Conservation (phyloP, 306 rosid genomes). For the Gleditsia sinensis region DNA sequence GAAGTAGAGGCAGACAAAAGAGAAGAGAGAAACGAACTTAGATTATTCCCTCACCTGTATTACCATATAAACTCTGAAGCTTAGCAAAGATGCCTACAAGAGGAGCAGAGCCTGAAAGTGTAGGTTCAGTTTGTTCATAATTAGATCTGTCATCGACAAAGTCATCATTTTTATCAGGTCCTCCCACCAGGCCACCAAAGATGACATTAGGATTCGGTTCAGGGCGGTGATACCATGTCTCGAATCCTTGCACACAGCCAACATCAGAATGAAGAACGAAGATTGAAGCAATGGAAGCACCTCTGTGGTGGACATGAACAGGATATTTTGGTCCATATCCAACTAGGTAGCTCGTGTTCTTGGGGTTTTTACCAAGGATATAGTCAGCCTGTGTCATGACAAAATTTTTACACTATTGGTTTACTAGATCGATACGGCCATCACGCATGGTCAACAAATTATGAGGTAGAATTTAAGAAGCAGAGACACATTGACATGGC, state of each 20-base stretch:
- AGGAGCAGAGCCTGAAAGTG: slow-evolving; percentile 70
- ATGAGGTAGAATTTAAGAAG: too few species aligned
- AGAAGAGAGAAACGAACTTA: background rate
- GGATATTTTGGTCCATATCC: slow-evolving; percentile 81
- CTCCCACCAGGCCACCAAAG: slow-evolving; percentile 80
- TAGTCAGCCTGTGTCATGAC: slow-evolving; percentile 57
- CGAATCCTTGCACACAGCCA: slow-evolving; percentile 79
- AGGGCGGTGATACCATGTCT: slow-evolving; percentile 58
- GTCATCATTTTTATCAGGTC: slow-evolving; percentile 64
- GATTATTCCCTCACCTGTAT: slow-evolving; percentile 37
- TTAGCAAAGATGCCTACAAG: slow-evolving; percentile 77
- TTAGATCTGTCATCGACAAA: slow-evolving; percentile 69
- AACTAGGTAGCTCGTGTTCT: slow-evolving; percentile 68
- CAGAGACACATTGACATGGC: too few species aligned
- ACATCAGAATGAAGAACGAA: slow-evolving; percentile 40
- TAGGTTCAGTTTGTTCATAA: slow-evolving; percentile 86
- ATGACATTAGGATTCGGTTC: slow-evolving; percentile 65
- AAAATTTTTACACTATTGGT: too few species aligned
- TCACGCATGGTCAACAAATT: too few species aligned
- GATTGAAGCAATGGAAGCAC: slow-evolving; percentile 66
- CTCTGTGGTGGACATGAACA: slow-evolving; percentile 75
- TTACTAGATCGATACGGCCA: too few species aligned
- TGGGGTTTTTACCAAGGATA: slow-evolving; percentile 79
- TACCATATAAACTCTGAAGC: slow-evolving; percentile 61
- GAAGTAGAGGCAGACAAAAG: background rate